These are phyloP conservation scores for Schoenoplectus tabernaemontani DNA, from an alignment of 202 grass and related monocot genomes.

Conservation along the genomic window DNA sequence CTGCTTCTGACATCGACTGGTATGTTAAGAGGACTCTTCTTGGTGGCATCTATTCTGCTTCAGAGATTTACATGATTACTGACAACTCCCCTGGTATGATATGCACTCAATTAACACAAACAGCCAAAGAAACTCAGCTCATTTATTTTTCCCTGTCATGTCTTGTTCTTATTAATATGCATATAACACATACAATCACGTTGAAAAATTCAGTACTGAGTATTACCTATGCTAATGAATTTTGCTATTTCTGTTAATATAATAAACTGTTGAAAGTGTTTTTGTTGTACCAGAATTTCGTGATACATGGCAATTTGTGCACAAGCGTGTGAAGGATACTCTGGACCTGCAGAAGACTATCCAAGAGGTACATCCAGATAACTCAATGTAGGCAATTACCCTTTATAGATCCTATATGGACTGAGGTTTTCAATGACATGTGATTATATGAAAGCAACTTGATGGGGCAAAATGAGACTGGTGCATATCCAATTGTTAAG, in stretches of 20 bases:
- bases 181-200: not conserved
- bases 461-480: not conserved
- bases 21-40: slow-evolving; percentile 90
- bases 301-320: slow-evolving; percentile 81
- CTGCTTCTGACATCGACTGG: slow-evolving; percentile 87
- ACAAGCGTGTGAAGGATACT: slow-evolving; percentile 54
- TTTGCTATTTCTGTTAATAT: not conserved
- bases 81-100: slow-evolving; percentile 80
- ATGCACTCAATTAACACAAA: not conserved
- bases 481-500: not conserved
- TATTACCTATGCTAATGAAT: not conserved
- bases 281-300: slow-evolving; percentile 50
- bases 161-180: not conserved
- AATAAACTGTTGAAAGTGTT: slow-evolving; percentile 3
- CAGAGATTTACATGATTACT: slow-evolving; percentile 91
- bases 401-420: not conserved
- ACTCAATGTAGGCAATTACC: not conserved
- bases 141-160: not conserved
- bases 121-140: not conserved
- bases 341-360: slow-evolving; percentile 72
- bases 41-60: slow-evolving; percentile 89
- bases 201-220: not conserved
- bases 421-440: not conserved
- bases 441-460: not conserved
- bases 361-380: slow-evolving; percentile 57